These are phyloP conservation scores for Russula sp. DNA, from an alignment of 768 basidiomycete species.

Conservation along the genomic window DNA sequence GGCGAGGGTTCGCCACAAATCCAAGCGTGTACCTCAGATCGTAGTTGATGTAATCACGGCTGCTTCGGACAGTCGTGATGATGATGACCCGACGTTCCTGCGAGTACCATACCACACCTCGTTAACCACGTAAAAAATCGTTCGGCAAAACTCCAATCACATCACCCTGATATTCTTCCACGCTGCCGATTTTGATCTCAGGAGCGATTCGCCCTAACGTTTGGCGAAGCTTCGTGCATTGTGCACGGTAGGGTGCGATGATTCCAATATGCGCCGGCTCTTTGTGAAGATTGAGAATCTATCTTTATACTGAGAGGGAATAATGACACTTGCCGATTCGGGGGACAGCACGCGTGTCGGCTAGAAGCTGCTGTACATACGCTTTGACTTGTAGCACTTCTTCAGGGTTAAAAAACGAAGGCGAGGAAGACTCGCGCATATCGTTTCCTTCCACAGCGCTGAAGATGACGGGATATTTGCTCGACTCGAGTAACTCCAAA, in stretches of 20 bases:
- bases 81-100: conserved; percentile 44
- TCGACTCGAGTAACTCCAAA: conserved; percentile 38
- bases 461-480: conserved; percentile 49
- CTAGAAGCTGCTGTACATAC: conserved; percentile 39
- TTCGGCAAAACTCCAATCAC: conserved; percentile 33
- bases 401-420: conserved; percentile 68
- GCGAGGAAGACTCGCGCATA: conserved; percentile 62
- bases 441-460: conserved; percentile 67
- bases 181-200: conserved; percentile 57
- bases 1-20: conserved; percentile 35
- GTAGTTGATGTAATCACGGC: conserved; percentile 28
- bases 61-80: conserved; percentile 43
- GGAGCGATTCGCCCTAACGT: conserved; percentile 36
- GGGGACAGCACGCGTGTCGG: conserved; percentile 34
- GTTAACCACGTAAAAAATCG: background rate
- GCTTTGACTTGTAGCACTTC: conserved; percentile 53
- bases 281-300: conserved; percentile 30
- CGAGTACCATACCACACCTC: background rate
- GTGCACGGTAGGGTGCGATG: conserved; percentile 62
- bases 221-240: conserved; percentile 37
- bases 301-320: background rate
- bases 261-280: conserved; percentile 56
- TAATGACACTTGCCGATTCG: conserved; percentile 40
- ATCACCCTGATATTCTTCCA: conserved; percentile 68
- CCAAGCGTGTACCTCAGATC: conserved; percentile 34